These are phyloP conservation scores for Ceratocystis harringtonii DNA, from an alignment of 2,329 filamentous ascomycete species.

Conservation along the genomic window DNA sequence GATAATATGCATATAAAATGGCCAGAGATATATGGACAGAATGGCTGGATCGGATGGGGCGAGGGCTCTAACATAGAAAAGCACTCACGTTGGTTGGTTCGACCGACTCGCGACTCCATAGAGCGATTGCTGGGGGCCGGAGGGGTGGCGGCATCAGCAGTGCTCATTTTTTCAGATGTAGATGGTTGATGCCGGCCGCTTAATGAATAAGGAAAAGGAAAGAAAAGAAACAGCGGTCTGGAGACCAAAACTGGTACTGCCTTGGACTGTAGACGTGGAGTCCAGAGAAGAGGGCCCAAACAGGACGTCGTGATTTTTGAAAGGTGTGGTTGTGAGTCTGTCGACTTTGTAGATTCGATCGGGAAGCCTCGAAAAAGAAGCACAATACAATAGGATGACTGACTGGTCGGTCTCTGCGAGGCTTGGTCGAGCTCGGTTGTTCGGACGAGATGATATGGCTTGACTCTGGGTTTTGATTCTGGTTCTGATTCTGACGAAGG, in stretches of 20 bases:
- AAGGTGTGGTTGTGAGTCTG: neutral
- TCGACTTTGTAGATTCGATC: neutral
- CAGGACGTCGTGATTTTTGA: conserved; percentile 13
- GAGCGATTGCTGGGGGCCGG: conserved; percentile 30
- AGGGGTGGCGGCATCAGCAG: conserved; percentile 12
- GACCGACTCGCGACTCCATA: conserved; percentile 61
- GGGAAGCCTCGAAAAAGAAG: neutral
- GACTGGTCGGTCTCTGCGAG: neutral
- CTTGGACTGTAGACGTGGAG: conserved; percentile 8
- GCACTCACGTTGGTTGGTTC: conserved; percentile 67
- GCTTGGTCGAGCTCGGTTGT: neutral
- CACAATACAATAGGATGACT: neutral
- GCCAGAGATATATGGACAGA: neutral
- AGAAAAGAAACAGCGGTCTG: conserved; percentile 5
- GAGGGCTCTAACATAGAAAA: neutral
- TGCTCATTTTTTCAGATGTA: conserved; percentile 9
- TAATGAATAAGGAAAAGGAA: neutral
- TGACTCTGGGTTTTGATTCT: neutral
- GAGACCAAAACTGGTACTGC: conserved; percentile 3
- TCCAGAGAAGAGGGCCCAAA: conserved; percentile 13
- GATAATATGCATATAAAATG: neutral
- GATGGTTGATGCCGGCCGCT: neutral
- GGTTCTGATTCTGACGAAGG: neutral
- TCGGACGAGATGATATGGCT: neutral
- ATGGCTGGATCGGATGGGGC: neutral